Conservation (phyloP, 768 basidiomycete species). For the Mycena indigotica region DNA sequence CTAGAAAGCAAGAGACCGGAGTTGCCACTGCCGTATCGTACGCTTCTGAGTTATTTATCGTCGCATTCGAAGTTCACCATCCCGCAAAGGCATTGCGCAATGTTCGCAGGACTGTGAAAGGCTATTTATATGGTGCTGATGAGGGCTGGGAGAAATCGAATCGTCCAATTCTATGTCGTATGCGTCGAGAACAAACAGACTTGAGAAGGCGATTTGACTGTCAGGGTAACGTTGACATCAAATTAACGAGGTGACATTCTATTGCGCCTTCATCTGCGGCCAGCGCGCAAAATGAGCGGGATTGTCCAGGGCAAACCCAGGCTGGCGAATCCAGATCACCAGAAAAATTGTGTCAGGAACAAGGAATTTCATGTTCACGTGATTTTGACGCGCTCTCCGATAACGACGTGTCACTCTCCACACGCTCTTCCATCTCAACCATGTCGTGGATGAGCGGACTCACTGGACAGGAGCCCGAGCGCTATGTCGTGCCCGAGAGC, state of each 20-base stretch:
- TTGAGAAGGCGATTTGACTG: too few relatives aligned
- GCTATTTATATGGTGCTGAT: background rate
- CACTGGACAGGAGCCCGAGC: conserved; percentile 15
- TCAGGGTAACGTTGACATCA: too few relatives aligned
- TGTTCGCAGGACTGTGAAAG: background rate
- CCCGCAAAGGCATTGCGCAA: background rate
- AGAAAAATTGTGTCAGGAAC: too few relatives aligned
- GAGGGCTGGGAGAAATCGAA: background rate
- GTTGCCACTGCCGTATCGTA: background rate
- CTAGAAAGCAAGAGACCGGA: too few relatives aligned
- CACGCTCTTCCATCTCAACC: background rate
- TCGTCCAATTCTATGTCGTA: too few relatives aligned
- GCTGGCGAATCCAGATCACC: too few relatives aligned
- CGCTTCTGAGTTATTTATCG: background rate
- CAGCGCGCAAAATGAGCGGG: too few relatives aligned
- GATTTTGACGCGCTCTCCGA: background rate
- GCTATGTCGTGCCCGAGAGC: conserved; percentile 18
- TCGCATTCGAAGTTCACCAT: conserved; percentile 1
- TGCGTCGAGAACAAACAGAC: too few relatives aligned
- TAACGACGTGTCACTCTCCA: conserved; percentile 6
- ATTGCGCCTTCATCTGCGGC: too few relatives aligned
- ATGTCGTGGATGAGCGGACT: conserved; percentile 17
- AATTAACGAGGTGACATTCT: too few relatives aligned
- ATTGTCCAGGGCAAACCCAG: too few relatives aligned
- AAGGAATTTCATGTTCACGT: background rate